Evolutionary conservation across 805 yeast genomes (phyloP).

Genomic region (Ogataea nonfermentans): DNA sequence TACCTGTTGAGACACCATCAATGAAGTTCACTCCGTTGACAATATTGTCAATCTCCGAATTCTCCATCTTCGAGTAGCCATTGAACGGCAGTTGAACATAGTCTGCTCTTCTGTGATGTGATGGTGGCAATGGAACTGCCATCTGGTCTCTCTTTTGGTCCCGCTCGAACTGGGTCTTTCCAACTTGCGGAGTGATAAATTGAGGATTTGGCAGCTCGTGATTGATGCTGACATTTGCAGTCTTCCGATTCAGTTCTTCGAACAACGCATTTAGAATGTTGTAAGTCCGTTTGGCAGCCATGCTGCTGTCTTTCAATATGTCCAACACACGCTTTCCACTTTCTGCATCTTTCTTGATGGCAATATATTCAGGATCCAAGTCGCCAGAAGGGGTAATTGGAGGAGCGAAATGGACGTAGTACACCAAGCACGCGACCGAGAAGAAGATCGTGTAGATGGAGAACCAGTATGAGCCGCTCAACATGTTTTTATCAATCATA

Average conservation of each 20-base stretch:
- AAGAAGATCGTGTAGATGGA: slow-evolving; percentile 86
- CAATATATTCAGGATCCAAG: slow-evolving; percentile 50
- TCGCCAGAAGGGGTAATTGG: slow-evolving; percentile 35
- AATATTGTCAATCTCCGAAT: slow-evolving; percentile 23
- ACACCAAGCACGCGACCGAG: slow-evolving; percentile 82
- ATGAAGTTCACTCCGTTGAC: slow-evolving; percentile 35
- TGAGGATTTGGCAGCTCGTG: slow-evolving; percentile 20
- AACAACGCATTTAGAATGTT: slow-evolving; percentile 75
- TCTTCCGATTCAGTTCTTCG: slow-evolving; percentile 71
- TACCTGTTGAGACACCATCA: slow-evolving; percentile 36
- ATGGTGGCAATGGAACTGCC: slow-evolving; percentile 16
- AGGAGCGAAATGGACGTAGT: slow-evolving; percentile 61
- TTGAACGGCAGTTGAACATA: slow-evolving; percentile 12
- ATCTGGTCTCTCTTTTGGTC: slow-evolving; percentile 11
- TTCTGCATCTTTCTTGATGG: slow-evolving; percentile 72
- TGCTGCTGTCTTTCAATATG: slow-evolving; percentile 66
- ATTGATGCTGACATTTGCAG: slow-evolving; percentile 45
- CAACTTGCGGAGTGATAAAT: slow-evolving; percentile 31
- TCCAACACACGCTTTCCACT: slow-evolving; percentile 74
- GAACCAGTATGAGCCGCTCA: slow-evolving; percentile 89
- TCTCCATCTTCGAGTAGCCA: slow-evolving; percentile 17
- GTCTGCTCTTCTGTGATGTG: slow-evolving; percentile 3
- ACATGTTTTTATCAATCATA: slow-evolving; percentile 66
- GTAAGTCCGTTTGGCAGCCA: slow-evolving; percentile 79
- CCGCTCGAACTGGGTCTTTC: slow-evolving; percentile 24